phyloP scores from a whole-genome alignment of 2,329 filamentous ascomycete genomes.

The Aureobasidium sp. region DNA sequence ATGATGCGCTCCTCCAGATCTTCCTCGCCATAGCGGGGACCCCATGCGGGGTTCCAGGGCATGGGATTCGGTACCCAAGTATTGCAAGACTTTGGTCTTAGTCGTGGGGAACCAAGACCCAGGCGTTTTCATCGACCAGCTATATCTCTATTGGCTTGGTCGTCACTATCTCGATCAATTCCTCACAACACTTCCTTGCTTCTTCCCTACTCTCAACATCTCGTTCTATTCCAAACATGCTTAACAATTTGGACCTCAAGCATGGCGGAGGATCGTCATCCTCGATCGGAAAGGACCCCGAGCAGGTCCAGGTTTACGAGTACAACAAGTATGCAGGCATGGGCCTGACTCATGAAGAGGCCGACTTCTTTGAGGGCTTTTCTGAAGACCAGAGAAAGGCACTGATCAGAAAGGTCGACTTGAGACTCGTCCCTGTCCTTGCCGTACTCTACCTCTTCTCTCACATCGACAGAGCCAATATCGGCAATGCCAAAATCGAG shows the following conservation, averaged over 20 bases:
- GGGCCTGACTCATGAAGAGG: constrained; percentile 22
- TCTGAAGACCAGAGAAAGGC: constrained; percentile 25
- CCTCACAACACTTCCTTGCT: not conserved
- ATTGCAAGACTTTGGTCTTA: not conserved
- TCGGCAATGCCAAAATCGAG: constrained; percentile 62
- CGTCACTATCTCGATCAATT: not conserved
- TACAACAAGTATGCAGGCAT: constrained; percentile 20
- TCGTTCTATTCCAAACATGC: not conserved
- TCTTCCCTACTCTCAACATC: not conserved
- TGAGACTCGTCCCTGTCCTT: constrained; percentile 57
- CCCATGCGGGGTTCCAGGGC: not conserved
- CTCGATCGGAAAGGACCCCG: constrained; percentile 20
- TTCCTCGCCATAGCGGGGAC: not conserved
- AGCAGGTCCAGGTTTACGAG: constrained; percentile 19
- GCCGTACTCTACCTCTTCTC: constrained; percentile 68
- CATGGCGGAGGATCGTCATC: constrained; percentile 16
- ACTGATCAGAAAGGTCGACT: constrained; percentile 59
- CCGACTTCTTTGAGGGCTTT: constrained; percentile 21
- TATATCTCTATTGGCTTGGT: not conserved
- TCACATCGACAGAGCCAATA: constrained; percentile 66
- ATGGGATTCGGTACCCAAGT: not conserved
- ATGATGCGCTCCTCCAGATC: not conserved
- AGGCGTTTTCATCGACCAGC: not conserved
- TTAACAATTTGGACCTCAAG: not conserved
- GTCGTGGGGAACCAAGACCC: not conserved